Conservation (phyloP, 140 eudicot genomes). For the Cichorium intybus region DNA sequence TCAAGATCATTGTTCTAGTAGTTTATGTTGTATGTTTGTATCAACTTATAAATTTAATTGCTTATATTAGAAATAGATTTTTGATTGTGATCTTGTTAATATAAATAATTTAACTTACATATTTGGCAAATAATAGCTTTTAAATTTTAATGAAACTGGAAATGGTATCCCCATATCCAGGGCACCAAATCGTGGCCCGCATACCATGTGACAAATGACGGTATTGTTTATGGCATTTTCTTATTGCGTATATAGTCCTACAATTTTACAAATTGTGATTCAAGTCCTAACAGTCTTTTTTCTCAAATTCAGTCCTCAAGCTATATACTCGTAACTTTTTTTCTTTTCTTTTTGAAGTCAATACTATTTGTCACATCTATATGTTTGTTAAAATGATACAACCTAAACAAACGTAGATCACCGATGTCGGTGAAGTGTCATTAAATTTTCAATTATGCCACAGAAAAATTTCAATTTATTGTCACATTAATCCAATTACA, state of each 20-base stretch:
- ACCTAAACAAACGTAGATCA: no score
- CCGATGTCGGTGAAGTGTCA: no score
- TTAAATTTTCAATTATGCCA: no score
- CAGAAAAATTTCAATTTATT: no score
- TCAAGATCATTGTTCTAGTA: no score
- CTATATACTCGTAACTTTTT: not conserved
- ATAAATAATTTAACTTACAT: no score
- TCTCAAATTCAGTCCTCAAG: not conserved
- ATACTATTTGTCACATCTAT: not conserved
- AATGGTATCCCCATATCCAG: constrained; percentile 19
- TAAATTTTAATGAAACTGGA: constrained; percentile 24
- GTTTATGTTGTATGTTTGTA: no score
- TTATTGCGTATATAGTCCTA: not conserved
- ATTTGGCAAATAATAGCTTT: constrained; percentile 22
- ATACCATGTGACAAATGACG: constrained; percentile 31
- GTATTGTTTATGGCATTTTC: not conserved
- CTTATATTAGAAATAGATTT: no score
- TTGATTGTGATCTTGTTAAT: no score
- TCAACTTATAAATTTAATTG: no score
- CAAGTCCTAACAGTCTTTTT: not conserved
- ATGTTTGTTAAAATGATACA: not conserved
- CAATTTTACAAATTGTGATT: no score
- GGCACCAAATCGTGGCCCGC: constrained; percentile 33
- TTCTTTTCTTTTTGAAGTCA: not conserved
- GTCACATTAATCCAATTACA: no score